Conservation (phyloP, 805 yeast species). For the Lipomyces chichibuensis region DNA sequence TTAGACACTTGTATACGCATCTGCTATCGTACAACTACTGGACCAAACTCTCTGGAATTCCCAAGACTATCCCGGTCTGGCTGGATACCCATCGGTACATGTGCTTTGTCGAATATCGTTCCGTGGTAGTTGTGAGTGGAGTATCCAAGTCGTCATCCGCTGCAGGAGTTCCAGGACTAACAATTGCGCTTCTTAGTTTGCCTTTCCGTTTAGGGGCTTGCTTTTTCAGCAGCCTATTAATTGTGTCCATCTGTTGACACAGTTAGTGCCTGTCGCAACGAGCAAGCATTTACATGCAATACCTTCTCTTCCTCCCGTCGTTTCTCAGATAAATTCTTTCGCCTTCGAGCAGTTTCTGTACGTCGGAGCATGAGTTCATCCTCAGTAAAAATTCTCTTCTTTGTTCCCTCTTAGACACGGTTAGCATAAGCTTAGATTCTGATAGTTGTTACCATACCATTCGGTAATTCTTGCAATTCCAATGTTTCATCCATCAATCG, state of each 20-base stretch:
- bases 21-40: not conserved
- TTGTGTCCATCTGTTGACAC: constrained; percentile 63
- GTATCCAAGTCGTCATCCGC: constrained; percentile 14
- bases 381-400: constrained; percentile 67
- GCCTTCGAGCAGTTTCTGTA: constrained; percentile 84
- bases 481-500: constrained; percentile 37
- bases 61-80: constrained; percentile 12
- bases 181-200: constrained; percentile 13
- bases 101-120: constrained; percentile 3
- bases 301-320: constrained; percentile 84
- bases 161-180: constrained; percentile 23
- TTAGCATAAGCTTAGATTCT: constrained; percentile 41
- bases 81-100: constrained; percentile 32
- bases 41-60: constrained; percentile 19
- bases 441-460: constrained; percentile 13
- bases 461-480: constrained; percentile 36
- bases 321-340: constrained; percentile 81
- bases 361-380: constrained; percentile 81
- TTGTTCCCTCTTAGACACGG: constrained; percentile 39
- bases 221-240: constrained; percentile 80
- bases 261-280: not conserved
- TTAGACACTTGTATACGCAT: not conserved
- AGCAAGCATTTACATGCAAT: not conserved
- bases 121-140: not conserved
- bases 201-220: constrained; percentile 59